These are phyloP conservation scores for Leonotis leonurus DNA, from an alignment of 257 asterid species.

Conservation along the genomic window DNA sequence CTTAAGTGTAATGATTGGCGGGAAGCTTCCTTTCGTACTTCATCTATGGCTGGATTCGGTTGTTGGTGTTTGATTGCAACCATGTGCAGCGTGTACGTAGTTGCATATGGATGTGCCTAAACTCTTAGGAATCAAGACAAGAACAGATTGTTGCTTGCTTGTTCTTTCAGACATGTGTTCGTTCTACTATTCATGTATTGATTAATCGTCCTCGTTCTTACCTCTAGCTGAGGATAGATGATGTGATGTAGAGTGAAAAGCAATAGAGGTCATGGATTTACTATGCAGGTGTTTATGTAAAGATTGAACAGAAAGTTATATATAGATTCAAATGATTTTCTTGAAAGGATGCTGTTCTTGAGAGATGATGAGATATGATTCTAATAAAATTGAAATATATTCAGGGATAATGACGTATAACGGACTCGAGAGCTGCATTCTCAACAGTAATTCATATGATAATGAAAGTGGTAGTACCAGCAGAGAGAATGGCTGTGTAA, in stretches of 20 bases:
- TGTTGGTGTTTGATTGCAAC: slow-evolving; percentile 7
- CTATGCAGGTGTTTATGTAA: too few relatives aligned
- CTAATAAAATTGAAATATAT: too few relatives aligned
- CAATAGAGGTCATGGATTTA: too few relatives aligned
- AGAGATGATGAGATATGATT: not conserved
- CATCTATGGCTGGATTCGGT: not conserved
- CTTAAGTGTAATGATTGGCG: slow-evolving; percentile 9
- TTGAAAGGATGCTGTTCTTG: too few relatives aligned
- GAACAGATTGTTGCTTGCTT: not conserved
- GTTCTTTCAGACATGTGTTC: not conserved
- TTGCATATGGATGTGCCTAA: slow-evolving; percentile 8
- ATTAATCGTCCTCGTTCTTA: not conserved
- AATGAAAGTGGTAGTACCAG: slow-evolving; percentile 66
- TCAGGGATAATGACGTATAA: slow-evolving; percentile 70
- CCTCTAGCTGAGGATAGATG: not conserved
- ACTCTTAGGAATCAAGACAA: not conserved
- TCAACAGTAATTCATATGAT: slow-evolving; percentile 47
- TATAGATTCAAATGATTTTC: too few relatives aligned
- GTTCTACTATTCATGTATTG: not conserved
- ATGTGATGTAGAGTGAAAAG: not conserved
- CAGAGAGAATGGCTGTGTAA: slow-evolving; percentile 57
- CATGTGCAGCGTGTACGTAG: too few relatives aligned
- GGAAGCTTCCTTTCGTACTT: slow-evolving; percentile 15
- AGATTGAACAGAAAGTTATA: too few relatives aligned
- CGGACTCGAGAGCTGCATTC: slow-evolving; percentile 84